phyloP scores from a whole-genome alignment of 257 asterid genomes.

The Nicotiana obtusifolia region DNA sequence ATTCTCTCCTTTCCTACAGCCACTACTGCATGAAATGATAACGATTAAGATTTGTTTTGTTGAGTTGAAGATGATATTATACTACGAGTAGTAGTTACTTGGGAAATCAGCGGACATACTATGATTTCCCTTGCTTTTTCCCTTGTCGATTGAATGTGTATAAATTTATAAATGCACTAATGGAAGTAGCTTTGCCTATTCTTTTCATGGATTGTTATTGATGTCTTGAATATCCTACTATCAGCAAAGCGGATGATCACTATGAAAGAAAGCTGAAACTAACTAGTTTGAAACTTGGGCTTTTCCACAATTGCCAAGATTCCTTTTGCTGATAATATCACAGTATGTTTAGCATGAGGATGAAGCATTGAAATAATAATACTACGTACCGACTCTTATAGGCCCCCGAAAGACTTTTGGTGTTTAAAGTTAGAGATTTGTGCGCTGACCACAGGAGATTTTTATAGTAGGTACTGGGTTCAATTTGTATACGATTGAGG shows the following conservation, averaged over 20 bases:
- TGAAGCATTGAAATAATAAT: not conserved
- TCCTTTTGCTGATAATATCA: not conserved
- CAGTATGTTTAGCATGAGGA: not conserved
- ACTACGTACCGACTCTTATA: not conserved
- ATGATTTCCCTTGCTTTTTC: not conserved
- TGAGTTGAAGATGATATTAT: constrained; percentile 10
- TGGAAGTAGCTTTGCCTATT: not conserved
- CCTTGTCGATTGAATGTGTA: constrained; percentile 8
- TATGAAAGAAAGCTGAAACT: not conserved
- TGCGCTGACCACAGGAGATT: too few relatives aligned
- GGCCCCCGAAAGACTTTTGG: too few relatives aligned
- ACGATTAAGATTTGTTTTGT: constrained; percentile 6
- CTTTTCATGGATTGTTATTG: not conserved
- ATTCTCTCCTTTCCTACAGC: not conserved
- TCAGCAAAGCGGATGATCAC: not conserved
- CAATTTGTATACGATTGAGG: too few relatives aligned
- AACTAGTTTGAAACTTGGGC: not conserved
- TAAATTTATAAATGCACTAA: not conserved
- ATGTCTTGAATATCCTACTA: not conserved
- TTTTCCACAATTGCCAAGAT: not conserved
- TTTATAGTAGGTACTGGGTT: too few relatives aligned
- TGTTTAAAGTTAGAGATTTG: too few relatives aligned
- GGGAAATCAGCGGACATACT: not conserved
- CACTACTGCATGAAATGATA: not conserved
- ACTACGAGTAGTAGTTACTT: not conserved